Percentiles rank a stretch among this genome's conserved stretches.
phyloP scores from a whole-genome alignment of 2,329 filamentous ascomycete species.

The Tolypocladium paradoxum region DNA sequence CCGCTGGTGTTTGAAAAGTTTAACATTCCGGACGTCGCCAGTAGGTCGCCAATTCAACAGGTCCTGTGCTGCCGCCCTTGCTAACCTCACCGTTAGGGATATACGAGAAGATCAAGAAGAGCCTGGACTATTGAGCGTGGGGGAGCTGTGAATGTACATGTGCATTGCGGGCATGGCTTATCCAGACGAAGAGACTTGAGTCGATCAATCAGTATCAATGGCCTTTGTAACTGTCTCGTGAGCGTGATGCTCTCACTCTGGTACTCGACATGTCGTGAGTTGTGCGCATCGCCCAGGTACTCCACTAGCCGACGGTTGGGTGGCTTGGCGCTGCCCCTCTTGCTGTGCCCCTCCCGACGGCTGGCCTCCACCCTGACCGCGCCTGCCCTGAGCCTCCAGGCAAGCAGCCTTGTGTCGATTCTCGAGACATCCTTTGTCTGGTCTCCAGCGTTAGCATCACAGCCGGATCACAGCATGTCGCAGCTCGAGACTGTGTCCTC shows the following conservation, averaged over 20 bases:
- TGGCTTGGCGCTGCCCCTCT: background rate
- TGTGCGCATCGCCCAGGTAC: background rate
- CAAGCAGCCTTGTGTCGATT: background rate
- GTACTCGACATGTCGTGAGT: background rate
- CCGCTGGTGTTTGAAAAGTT: slow-evolving; percentile 72
- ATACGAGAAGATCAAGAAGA: slow-evolving; percentile 59
- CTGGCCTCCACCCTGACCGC: background rate
- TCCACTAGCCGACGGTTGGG: background rate
- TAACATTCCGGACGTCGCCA: slow-evolving; percentile 73
- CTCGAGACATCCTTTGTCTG: background rate
- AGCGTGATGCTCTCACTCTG: too few relatives aligned
- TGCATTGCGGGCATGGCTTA: background rate
- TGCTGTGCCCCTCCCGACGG: background rate
- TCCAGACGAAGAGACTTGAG: background rate
- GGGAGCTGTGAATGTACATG: background rate
- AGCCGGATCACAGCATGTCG: slow-evolving; percentile 18
- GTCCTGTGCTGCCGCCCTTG: background rate
- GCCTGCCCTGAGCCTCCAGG: background rate
- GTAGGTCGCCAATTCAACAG: slow-evolving; percentile 44
- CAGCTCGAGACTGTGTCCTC: slow-evolving; percentile 49
- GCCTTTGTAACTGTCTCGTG: background rate
- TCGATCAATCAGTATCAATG: background rate
- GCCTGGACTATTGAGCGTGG: slow-evolving; percentile 48
- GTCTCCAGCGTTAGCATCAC: background rate
- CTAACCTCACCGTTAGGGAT: slow-evolving; percentile 38